phyloP scores from a whole-genome alignment of 1,284 basidiomycete species.

The Ceratobasidium sp. region DNA sequence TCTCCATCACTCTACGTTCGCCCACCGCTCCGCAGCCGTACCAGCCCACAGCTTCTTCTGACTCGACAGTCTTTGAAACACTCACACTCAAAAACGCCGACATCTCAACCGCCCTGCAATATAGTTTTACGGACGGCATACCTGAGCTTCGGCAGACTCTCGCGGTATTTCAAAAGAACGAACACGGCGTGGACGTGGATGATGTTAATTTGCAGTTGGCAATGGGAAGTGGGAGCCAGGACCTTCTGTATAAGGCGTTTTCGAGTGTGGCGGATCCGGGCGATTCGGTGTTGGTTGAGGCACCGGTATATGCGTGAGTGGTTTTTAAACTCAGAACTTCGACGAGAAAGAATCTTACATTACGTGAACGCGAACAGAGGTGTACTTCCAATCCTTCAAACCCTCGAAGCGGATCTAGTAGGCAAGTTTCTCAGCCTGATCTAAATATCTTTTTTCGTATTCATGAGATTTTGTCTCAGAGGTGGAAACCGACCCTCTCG shows the following conservation, averaged over 20 bases:
- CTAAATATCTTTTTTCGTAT: too few species aligned
- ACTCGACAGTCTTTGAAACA: slow-evolving; percentile 55
- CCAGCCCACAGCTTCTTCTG: slow-evolving; percentile 51
- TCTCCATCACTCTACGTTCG: slow-evolving; percentile 71
- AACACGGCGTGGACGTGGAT: slow-evolving; percentile 70
- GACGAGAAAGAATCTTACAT: neutral
- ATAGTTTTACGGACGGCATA: slow-evolving; percentile 81
- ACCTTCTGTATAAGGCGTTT: slow-evolving; percentile 84
- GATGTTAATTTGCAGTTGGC: slow-evolving; percentile 80
- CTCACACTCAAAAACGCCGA: slow-evolving; percentile 69
- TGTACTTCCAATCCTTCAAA: slow-evolving; percentile 72
- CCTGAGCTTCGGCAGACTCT: slow-evolving; percentile 73
- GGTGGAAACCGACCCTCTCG: slow-evolving; percentile 82
- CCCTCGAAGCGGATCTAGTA: slow-evolving; percentile 71
- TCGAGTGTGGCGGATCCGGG: slow-evolving; percentile 78
- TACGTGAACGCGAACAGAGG: slow-evolving; percentile 61
- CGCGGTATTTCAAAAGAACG: slow-evolving; percentile 72
- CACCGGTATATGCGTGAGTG: slow-evolving; percentile 85
- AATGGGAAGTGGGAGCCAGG: slow-evolving; percentile 88
- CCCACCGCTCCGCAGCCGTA: slow-evolving; percentile 57
- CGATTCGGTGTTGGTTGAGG: slow-evolving; percentile 86
- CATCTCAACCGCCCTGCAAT: slow-evolving; percentile 77
- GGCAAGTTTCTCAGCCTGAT: slow-evolving; percentile 61
- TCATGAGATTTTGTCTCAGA: slow-evolving; percentile 63
- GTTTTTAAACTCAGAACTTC: neutral